Percentiles rank a stretch among this genome's conserved stretches.
These are phyloP conservation scores for Trametopsis cervina DNA, from an alignment of 768 basidiomycete species.

Conservation along the genomic window DNA sequence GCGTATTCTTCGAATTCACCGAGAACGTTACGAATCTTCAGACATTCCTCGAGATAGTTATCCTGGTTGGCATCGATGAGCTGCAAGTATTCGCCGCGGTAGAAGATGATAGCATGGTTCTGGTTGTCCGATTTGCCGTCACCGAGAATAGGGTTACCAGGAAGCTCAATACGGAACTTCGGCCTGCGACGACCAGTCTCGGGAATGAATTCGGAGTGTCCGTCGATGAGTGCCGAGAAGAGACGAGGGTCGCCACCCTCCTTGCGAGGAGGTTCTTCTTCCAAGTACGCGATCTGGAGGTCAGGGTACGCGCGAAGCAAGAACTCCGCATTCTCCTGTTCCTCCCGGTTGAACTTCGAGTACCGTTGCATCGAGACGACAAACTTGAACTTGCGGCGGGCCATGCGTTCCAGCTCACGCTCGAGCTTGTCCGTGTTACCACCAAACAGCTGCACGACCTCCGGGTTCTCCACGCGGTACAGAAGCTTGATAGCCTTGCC, in stretches of 20 bases:
- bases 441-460: slow-evolving; percentile 95
- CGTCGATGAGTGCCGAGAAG: slow-evolving; percentile 95
- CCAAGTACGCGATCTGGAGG: slow-evolving; percentile 96
- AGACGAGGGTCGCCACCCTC: slow-evolving; percentile 94
- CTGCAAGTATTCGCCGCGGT: slow-evolving; percentile 98
- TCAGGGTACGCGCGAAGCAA: slow-evolving; percentile 96
- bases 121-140: slow-evolving; percentile 99
- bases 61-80: slow-evolving; percentile 99
- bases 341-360: slow-evolving; percentile 99
- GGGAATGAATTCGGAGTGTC: slow-evolving; percentile 91
- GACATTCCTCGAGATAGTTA: slow-evolving; percentile 98
- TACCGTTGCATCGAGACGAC: slow-evolving; percentile 99
- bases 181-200: slow-evolving; percentile 85
- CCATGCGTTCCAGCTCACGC: slow-evolving; percentile 95
- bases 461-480: slow-evolving; percentile 99
- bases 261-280: slow-evolving; percentile 90
- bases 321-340: slow-evolving; percentile 98
- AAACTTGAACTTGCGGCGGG: slow-evolving; percentile 97
- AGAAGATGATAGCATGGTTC: slow-evolving; percentile 99
- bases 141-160: slow-evolving; percentile 97
- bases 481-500: slow-evolving; percentile 98
- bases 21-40: slow-evolving; percentile 98
- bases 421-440: slow-evolving; percentile 97
- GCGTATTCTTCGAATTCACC: slow-evolving; percentile 95
- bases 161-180: slow-evolving; percentile 97